Evolutionary conservation across 768 basidiomycete genomes (phyloP), one percentile per base, ranked within the genome.

Genomic region (Coprinopsis cinerea): DNA sequence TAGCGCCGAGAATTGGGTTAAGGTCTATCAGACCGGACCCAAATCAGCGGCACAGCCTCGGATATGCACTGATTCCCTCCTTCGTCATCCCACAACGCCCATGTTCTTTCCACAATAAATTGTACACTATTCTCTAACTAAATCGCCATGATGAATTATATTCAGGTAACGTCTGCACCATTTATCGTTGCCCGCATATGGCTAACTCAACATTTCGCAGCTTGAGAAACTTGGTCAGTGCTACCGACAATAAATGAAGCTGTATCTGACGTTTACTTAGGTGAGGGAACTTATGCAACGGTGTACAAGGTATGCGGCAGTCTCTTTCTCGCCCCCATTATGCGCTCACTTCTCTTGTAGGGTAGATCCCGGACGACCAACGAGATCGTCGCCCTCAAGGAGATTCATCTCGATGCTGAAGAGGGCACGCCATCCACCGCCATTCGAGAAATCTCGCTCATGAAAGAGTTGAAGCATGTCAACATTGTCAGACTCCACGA

Each of bases 401-500:
- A 99, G 73, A 99, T 99, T 56, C 94, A 98, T 62, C 87, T 99
- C 53, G 96, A 99, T 73, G 90, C 96, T 3, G 96, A 99, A 68
- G 96, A 99, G 71, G 96, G 96, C 27, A 99, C 96, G 0, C 96
- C 96, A 26, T 93, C 90, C 40, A 99, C 96, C 13, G 96, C 96
- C 48, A 99, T 99, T 65, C 86, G 96, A 41, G 96, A 99, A 75
- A 98, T 99, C 60, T 94, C 91, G 35, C 79, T 98, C 57, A 97
- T 98, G 94, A 98, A 99, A 67, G 96, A 99, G 65, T 84, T 99
- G 61, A 96, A 96, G 67, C 96, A 99, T 60, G 84, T 91, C 73
- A 99, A 99, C 71, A 95, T 99, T 63, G 92, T 99, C 63, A 84
- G 96, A 60, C 81, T 99, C 17, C 87, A 98, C 73, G 96, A 98